Evolutionary conservation across 1,284 basidiomycete genomes (phyloP).

Genomic region (Ustilago loliicola): DNA sequence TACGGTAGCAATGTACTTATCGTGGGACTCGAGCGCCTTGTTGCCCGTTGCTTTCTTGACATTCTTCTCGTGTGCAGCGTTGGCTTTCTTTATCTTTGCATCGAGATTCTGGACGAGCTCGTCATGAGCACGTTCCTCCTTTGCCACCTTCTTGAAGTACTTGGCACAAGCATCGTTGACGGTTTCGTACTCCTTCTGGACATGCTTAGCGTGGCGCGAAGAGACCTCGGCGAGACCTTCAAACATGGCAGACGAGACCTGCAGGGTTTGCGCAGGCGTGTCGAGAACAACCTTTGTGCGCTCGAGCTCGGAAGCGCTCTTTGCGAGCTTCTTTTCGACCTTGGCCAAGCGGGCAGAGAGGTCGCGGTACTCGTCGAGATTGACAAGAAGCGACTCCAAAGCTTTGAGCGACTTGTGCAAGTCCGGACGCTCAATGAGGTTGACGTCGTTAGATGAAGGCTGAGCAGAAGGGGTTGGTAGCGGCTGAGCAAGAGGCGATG

Average conservation of each 20-base stretch:
- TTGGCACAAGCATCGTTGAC: slow-evolving; percentile 67
- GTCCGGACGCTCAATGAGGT: slow-evolving; percentile 59
- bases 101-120: slow-evolving; percentile 63
- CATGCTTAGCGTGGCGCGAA: slow-evolving; percentile 60
- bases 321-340: slow-evolving; percentile 64
- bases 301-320: slow-evolving; percentile 59
- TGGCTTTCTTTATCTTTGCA: slow-evolving; percentile 68
- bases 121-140: slow-evolving; percentile 67
- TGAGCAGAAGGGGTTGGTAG: slow-evolving; percentile 13
- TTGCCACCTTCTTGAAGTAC: slow-evolving; percentile 68
- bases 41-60: slow-evolving; percentile 47
- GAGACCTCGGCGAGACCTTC: slow-evolving; percentile 60
- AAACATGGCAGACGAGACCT: slow-evolving; percentile 57
- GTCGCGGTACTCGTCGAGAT: slow-evolving; percentile 68
- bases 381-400: slow-evolving; percentile 64
- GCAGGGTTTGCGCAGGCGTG: slow-evolving; percentile 58
- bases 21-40: slow-evolving; percentile 63
- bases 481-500: slow-evolving; percentile 23
- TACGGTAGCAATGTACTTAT: slow-evolving; percentile 65
- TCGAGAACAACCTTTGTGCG: slow-evolving; percentile 60
- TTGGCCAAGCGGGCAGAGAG: slow-evolving; percentile 61
- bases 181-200: slow-evolving; percentile 67
- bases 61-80: slow-evolving; percentile 66
- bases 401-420: slow-evolving; percentile 67
- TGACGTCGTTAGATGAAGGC: slow-evolving; percentile 11